Evolutionary conservation across 768 basidiomycete genomes (phyloP), one percentile per base, ranked within the genome.

Genomic region (Collybiopsis luxurians): DNA sequence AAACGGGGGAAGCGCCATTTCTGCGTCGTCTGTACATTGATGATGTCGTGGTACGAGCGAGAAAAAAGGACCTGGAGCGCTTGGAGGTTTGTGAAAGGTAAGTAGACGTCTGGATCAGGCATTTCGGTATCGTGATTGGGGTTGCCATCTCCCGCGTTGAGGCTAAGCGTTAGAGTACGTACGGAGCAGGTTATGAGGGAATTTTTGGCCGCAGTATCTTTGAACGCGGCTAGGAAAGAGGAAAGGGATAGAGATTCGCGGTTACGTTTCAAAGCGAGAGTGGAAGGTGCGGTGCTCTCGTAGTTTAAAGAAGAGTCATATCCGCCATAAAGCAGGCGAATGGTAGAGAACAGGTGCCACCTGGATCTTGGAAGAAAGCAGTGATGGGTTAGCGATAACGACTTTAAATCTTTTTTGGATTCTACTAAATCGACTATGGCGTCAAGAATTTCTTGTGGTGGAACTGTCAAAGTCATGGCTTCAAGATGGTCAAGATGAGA

Each of bases 271-370:
- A 5, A 6, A 17, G 40, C 5, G 13, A 34, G 13, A 34, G 6
- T 42, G 4, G 19, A 9, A 17, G 19, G 5, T 6, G 15, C 19
- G 17, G 40, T 42, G 40, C 40, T 42, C 17, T n/a, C 17, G 40
- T 42, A 42, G 40, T 42, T 42, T 6, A 42, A 21, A 42, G 40
- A 42, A 17, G 40, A 42, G 9, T 40, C 56, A 21, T 49, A 49
- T 45, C 42, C 57, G 54, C 56, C 42, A 36, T 42, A 51, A 53
- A 46, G 30, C 55, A 42, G 31, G 5, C 31, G 31, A 34, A 34
- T 34, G 31, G 13, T 13, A 34, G 31, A 34, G 31, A 34, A 34
- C 5, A 34, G 31, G 13, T 34, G 31, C 31, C 31, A 34, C 31
- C 31, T 5, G 31, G 31, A 34, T 5, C 31, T 5, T 5, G 31